Evolutionary conservation across 2,329 filamentous ascomycete genomes (phyloP).

Genomic region (Ustulina deusta): DNA sequence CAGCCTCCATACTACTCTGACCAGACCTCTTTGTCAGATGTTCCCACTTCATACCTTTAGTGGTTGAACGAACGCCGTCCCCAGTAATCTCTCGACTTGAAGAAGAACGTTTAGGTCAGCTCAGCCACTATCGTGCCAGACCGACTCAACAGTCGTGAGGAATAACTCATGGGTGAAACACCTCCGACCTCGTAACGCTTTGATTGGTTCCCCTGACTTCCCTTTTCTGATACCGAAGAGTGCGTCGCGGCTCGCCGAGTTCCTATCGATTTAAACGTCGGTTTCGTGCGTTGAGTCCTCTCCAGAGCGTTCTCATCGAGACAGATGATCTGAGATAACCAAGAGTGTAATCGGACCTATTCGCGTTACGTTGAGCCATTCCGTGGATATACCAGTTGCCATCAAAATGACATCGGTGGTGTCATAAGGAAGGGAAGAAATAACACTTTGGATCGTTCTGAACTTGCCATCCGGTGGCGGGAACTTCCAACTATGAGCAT

Average conservation of each 20-base stretch:
- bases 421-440: conserved; percentile 56
- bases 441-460: conserved; percentile 55
- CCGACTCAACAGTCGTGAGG: conserved; percentile 1
- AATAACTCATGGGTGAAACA: conserved; percentile 22
- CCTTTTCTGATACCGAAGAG: conserved; percentile 19
- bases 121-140: conserved; percentile 3
- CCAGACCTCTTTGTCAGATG: not conserved
- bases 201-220: conserved; percentile 12
- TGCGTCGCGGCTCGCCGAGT: conserved; percentile 63
- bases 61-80: conserved; percentile 5
- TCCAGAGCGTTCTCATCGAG: too few relatives aligned
- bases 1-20: conserved; percentile 34
- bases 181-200: not conserved
- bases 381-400: conserved; percentile 69
- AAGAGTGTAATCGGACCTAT: conserved; percentile 70
- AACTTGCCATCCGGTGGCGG: conserved; percentile 49
- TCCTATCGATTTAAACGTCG: conserved; percentile 69
- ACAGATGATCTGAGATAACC: conserved; percentile 63
- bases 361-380: conserved; percentile 75
- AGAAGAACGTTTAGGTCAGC: not conserved
- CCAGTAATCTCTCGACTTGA: not conserved
- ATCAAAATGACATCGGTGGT: conserved; percentile 68
- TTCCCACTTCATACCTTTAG: not conserved
- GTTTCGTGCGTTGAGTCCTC: conserved; percentile 51
- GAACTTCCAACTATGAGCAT: not conserved